These are phyloP conservation scores for Salix exigua DNA, from an alignment of 345 rosid genomes.

Conservation along the genomic window DNA sequence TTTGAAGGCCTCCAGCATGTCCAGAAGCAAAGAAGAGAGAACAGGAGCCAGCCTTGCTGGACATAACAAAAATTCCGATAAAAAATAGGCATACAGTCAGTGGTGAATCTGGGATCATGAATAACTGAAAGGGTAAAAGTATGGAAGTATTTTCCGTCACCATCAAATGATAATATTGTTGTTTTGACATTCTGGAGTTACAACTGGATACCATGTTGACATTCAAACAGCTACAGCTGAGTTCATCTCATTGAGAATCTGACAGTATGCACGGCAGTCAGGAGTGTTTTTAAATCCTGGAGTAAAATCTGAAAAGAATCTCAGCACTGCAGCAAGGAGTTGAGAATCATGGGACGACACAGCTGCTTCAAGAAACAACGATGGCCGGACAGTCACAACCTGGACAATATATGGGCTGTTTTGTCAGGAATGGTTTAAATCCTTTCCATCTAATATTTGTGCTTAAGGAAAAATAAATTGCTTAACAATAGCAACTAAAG, in stretches of 20 bases:
- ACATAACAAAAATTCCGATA: too few species aligned
- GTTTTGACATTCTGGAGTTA: neutral
- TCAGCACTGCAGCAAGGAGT: conserved; percentile 79
- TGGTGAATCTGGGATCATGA: neutral
- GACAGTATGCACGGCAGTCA: conserved; percentile 53
- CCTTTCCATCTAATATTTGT: neutral
- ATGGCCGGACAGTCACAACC: conserved; percentile 68
- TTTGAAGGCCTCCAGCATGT: neutral
- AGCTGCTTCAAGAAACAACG: conserved; percentile 80
- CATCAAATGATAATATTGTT: neutral
- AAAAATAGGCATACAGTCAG: neutral
- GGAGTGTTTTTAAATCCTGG: conserved; percentile 67
- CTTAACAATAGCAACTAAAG: neutral
- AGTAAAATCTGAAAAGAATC: conserved; percentile 76
- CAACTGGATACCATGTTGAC: neutral
- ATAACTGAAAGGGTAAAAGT: neutral
- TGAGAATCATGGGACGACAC: conserved; percentile 66
- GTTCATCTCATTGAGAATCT: conserved; percentile 66
- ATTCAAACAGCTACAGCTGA: conserved; percentile 16
- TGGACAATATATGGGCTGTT: conserved; percentile 22
- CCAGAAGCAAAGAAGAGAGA: neutral
- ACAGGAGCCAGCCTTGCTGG: neutral
- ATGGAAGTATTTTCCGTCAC: neutral
- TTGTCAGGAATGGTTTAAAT: neutral
- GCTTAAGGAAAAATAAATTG: neutral